Conservation (phyloP, 2,329 filamentous ascomycete genomes). For the Pseudocercospora pini-densiflorae region DNA sequence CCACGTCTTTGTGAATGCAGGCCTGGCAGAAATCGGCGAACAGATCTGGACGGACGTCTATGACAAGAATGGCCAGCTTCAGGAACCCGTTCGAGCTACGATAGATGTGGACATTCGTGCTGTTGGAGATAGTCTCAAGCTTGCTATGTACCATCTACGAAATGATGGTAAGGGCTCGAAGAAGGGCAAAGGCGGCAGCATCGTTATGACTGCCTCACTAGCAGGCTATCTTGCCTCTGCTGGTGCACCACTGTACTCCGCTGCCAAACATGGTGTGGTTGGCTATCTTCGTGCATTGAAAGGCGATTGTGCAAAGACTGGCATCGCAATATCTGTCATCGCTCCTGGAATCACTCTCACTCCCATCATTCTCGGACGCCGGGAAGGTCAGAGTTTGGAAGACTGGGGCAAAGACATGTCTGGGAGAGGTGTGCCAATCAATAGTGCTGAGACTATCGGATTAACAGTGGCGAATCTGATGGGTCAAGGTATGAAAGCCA, state of each 20-base stretch:
- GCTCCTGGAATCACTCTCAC: constrained; percentile 57
- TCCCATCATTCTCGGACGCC: constrained; percentile 46
- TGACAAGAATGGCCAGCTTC: constrained; percentile 47
- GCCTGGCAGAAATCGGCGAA: constrained; percentile 53
- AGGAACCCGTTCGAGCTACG: constrained; percentile 51
- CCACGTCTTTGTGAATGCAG: constrained; percentile 56
- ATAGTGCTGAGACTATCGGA: constrained; percentile 51
- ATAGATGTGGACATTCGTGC: constrained; percentile 54
- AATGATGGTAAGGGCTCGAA: constrained; percentile 38
- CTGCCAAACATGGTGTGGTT: constrained; percentile 57
- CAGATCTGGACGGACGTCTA: constrained; percentile 55
- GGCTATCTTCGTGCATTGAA: constrained; percentile 57
- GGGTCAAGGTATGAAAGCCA: constrained; percentile 48
- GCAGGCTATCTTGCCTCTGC: constrained; percentile 56
- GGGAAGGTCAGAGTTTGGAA: constrained; percentile 40
- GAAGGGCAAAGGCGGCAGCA: constrained; percentile 47
- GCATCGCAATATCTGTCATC: constrained; percentile 53
- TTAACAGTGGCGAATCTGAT: constrained; percentile 52
- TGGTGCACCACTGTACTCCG: constrained; percentile 54
- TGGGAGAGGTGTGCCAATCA: constrained; percentile 52
- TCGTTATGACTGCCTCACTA: constrained; percentile 54
- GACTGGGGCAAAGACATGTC: constrained; percentile 52
- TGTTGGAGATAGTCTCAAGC: constrained; percentile 52
- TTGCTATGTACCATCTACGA: constrained; percentile 54
- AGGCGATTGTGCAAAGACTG: constrained; percentile 51